Conservation (phyloP, 352 stramenopile species). For the Globisporangium rhizosaccharum region DNA sequence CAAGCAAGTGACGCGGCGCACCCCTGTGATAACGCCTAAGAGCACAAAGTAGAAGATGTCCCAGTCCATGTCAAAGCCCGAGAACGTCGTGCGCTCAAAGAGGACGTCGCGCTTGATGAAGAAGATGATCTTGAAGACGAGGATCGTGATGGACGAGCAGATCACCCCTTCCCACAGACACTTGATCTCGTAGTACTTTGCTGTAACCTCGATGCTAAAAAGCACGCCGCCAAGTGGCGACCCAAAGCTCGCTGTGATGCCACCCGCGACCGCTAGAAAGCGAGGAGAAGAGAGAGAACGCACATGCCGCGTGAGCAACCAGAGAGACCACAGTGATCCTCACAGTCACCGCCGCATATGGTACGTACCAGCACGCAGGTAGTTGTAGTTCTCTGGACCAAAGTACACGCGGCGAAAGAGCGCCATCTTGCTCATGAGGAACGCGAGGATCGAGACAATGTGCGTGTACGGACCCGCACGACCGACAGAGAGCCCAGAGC, state of each 20-base stretch:
- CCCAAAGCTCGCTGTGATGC: conserved; percentile 77
- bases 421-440: conserved; percentile 53
- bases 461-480: conserved; percentile 70
- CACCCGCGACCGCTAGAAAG: conserved; percentile 51
- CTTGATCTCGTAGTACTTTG: conserved; percentile 83
- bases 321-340: background rate
- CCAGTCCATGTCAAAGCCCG: conserved; percentile 72
- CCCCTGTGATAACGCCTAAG: conserved; percentile 57
- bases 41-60: conserved; percentile 73
- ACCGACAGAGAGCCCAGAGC: conserved; percentile 62
- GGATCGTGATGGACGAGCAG: conserved; percentile 69
- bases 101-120: conserved; percentile 69
- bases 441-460: conserved; percentile 70
- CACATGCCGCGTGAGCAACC: background rate
- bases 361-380: conserved; percentile 51
- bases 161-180: conserved; percentile 82
- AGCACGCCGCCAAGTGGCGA: conserved; percentile 72
- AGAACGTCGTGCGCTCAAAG: conserved; percentile 75
- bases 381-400: conserved; percentile 64
- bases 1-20: conserved; percentile 20
- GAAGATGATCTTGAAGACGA: conserved; percentile 73
- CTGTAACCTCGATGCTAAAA: conserved; percentile 84
- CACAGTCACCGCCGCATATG: background rate
- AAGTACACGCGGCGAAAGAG: conserved; percentile 67
- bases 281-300: background rate